Evolutionary conservation across 805 yeast species (phyloP).

Genomic region (Candida jianshihensis): DNA sequence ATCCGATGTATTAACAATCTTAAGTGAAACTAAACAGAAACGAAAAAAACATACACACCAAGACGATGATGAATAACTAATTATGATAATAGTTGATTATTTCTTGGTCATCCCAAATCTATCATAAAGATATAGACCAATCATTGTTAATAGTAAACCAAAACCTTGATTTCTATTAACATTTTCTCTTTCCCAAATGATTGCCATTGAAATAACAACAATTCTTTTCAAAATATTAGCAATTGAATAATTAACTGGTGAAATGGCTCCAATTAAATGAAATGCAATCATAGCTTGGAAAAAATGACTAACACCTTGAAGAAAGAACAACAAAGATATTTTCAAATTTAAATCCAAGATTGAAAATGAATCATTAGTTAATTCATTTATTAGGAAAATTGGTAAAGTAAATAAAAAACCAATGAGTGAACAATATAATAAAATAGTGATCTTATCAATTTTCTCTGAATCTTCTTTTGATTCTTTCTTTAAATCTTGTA

Average conservation of each 20-base stretch:
- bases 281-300: conserved; percentile 69
- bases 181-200: conserved; percentile 50
- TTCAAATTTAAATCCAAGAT: conserved; percentile 21
- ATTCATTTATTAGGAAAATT: conserved; percentile 53
- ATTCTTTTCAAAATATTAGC: conserved; percentile 74
- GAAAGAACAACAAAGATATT: conserved; percentile 33
- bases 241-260: conserved; percentile 74
- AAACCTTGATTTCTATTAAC: conserved; percentile 36
- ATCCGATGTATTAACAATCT: too few relatives aligned
- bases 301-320: conserved; percentile 70
- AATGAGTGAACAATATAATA: conserved; percentile 62
- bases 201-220: conserved; percentile 59
- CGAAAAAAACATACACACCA: too few relatives aligned
- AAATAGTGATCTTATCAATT: conserved; percentile 63
- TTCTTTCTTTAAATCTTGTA: conserved; percentile 15
- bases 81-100: neutral
- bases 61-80: neutral
- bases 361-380: conserved; percentile 24
- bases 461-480: conserved; percentile 28
- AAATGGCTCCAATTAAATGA: conserved; percentile 61
- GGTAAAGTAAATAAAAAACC: conserved; percentile 67
- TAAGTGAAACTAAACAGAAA: too few relatives aligned
- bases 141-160: conserved; percentile 50
- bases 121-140: conserved; percentile 66
- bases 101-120: conserved; percentile 46